Evolutionary conservation across 805 yeast genomes (phyloP).

Genomic region (Candida silvatica): DNA sequence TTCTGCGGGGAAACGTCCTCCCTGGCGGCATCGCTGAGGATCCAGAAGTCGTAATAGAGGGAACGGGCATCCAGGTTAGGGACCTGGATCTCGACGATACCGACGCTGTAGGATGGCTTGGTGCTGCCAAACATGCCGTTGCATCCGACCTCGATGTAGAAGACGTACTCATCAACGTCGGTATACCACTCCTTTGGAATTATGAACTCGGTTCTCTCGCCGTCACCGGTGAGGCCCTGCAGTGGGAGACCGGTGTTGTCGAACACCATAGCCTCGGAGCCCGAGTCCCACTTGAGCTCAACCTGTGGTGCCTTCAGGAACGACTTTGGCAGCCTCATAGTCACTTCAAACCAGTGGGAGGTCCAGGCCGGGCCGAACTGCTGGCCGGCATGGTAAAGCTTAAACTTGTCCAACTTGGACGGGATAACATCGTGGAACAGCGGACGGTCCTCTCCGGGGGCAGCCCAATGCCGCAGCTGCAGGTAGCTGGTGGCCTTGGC

Average conservation of each 20-base stretch:
- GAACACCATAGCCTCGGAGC: slow-evolving; percentile 80
- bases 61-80: slow-evolving; percentile 79
- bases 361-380: slow-evolving; percentile 89
- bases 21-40: slow-evolving; percentile 84
- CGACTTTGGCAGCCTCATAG: slow-evolving; percentile 51
- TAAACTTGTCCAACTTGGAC: slow-evolving; percentile 36
- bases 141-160: slow-evolving; percentile 85
- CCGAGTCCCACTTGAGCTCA: slow-evolving; percentile 56
- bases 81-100: slow-evolving; percentile 66
- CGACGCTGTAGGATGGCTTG: slow-evolving; percentile 56
- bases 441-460: slow-evolving; percentile 64
- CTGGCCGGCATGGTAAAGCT: slow-evolving; percentile 59
- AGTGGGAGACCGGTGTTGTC: slow-evolving; percentile 54
- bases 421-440: slow-evolving; percentile 52
- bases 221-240: slow-evolving; percentile 84
- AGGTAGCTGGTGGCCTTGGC: slow-evolving; percentile 31
- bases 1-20: slow-evolving; percentile 82
- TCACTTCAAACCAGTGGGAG: slow-evolving; percentile 84
- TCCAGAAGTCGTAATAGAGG: slow-evolving; percentile 74
- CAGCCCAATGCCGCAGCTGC: slow-evolving; percentile 58
- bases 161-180: slow-evolving; percentile 35
- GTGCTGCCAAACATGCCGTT: slow-evolving; percentile 82
- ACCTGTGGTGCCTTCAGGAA: slow-evolving; percentile 45
- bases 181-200: slow-evolving; percentile 48
- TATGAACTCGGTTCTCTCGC: slow-evolving; percentile 67